Conservation (phyloP, 1,139 yeast genomes). For the Kurtzmaniella quercitrusa region DNA sequence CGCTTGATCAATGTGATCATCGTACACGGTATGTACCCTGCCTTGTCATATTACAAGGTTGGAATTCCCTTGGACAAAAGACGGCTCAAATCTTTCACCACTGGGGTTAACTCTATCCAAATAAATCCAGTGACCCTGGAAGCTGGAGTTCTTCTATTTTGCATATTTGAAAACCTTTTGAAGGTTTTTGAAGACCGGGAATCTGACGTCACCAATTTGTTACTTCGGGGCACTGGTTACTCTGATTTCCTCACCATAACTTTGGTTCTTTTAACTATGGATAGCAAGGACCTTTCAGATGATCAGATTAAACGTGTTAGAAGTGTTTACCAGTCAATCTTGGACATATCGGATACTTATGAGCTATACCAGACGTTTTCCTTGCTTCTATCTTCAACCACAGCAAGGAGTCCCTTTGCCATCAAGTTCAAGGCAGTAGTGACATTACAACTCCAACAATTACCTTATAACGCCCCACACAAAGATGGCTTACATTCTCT, state of each 20-base stretch:
- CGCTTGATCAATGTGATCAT: constrained; percentile 60
- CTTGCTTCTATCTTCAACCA: constrained; percentile 41
- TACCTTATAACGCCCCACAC: constrained; percentile 52
- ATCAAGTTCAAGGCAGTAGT: constrained; percentile 40
- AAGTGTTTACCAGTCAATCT: constrained; percentile 8
- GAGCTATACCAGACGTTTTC: constrained; percentile 56
- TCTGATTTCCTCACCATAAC: constrained; percentile 62
- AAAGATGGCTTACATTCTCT: constrained; percentile 65
- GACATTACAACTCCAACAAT: constrained; percentile 40
- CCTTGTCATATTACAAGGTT: constrained; percentile 46
- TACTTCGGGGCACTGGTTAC: constrained; percentile 67
- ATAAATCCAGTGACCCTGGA: constrained; percentile 10
- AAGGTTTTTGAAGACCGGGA: constrained; percentile 27
- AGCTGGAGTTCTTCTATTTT: not conserved
- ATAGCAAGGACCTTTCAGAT: constrained; percentile 11
- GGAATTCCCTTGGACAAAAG: constrained; percentile 69
- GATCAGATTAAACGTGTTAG: not conserved
- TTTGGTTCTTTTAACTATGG: constrained; percentile 43
- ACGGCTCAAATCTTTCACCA: constrained; percentile 42
- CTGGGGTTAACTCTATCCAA: constrained; percentile 20
- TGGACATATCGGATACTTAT: constrained; percentile 50
- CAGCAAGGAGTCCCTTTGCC: constrained; percentile 15
- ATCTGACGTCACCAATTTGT: constrained; percentile 52
- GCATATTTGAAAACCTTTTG: constrained; percentile 31
- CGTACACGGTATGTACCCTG: constrained; percentile 67